A percentile compares a stretch with the other conserved stretches of the same genome.
phyloP scores from a whole-genome alignment of 331 rosid species.

The Malus hybrid region DNA sequence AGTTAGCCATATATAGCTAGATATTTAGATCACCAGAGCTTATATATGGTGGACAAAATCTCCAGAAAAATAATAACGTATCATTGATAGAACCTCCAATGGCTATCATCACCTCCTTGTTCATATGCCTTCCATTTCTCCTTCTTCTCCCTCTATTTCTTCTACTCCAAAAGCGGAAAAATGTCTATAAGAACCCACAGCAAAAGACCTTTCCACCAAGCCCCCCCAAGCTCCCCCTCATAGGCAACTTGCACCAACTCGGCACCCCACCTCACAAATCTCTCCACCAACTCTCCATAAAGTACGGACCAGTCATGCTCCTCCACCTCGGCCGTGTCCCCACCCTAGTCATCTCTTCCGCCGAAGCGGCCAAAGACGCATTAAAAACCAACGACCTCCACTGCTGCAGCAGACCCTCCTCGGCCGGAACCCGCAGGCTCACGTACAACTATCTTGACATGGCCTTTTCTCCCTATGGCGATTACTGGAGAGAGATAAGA shows the following conservation, averaged over 20 bases:
- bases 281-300: conserved; percentile 17
- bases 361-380: conserved; percentile 18
- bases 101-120: conserved; percentile 5
- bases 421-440: not conserved
- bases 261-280: conserved; percentile 25
- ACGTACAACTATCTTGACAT: conserved; percentile 17
- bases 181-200: not conserved
- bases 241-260: conserved; percentile 40
- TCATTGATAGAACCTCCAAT: not conserved
- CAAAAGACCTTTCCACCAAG: conserved; percentile 19
- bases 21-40: too few relatives aligned
- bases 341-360: conserved; percentile 18
- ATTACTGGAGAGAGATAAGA: conserved; percentile 36
- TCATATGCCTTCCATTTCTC: conserved; percentile 12
- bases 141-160: not conserved
- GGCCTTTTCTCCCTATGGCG: conserved; percentile 18
- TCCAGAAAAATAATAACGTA: too few relatives aligned
- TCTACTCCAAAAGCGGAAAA: not conserved
- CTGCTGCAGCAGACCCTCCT: conserved; percentile 18
- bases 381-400: conserved; percentile 21
- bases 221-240: conserved; percentile 41
- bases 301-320: conserved; percentile 30
- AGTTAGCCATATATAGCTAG: too few relatives aligned
- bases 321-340: conserved; percentile 11
- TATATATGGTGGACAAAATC: too few relatives aligned